These are phyloP conservation scores for Salix udensis DNA, from an alignment of 345 rosid genomes.

Conservation along the genomic window DNA sequence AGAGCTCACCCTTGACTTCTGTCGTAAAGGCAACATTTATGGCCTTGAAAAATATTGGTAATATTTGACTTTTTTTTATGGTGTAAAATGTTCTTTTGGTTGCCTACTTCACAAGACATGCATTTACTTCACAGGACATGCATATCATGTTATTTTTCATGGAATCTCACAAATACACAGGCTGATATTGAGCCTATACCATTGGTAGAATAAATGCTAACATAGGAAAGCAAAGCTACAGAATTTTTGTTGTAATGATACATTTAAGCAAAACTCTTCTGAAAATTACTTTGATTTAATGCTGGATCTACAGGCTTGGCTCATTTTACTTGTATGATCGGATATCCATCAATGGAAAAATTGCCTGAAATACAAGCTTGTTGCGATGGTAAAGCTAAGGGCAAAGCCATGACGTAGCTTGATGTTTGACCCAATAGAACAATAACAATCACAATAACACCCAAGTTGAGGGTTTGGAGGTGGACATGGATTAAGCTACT, in stretches of 20 bases:
- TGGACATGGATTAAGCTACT: not conserved
- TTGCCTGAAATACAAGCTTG: not conserved
- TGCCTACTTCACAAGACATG: not conserved
- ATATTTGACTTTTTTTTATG: not conserved
- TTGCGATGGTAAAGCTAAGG: not conserved
- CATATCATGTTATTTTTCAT: not conserved
- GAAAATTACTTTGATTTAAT: not conserved
- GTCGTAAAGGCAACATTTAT: slow-evolving; percentile 68
- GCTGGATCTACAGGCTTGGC: not conserved
- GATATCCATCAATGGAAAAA: not conserved
- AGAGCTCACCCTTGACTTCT: slow-evolving; percentile 73
- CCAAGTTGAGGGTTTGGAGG: not conserved
- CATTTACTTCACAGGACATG: not conserved
- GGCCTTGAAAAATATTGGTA: slow-evolving; percentile 99
- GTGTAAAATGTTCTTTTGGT: not conserved
- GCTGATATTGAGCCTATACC: not conserved
- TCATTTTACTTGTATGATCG: not conserved
- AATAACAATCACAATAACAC: not conserved
- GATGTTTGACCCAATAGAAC: not conserved
- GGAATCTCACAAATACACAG: not conserved
- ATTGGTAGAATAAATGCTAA: not conserved
- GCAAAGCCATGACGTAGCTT: not conserved
- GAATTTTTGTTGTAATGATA: not conserved
- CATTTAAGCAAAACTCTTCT: not conserved
- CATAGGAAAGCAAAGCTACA: not conserved